Evolutionary conservation across 768 basidiomycete genomes (phyloP), one percentile per base, ranked within the genome.

Genomic region (Lentinus brumalis): DNA sequence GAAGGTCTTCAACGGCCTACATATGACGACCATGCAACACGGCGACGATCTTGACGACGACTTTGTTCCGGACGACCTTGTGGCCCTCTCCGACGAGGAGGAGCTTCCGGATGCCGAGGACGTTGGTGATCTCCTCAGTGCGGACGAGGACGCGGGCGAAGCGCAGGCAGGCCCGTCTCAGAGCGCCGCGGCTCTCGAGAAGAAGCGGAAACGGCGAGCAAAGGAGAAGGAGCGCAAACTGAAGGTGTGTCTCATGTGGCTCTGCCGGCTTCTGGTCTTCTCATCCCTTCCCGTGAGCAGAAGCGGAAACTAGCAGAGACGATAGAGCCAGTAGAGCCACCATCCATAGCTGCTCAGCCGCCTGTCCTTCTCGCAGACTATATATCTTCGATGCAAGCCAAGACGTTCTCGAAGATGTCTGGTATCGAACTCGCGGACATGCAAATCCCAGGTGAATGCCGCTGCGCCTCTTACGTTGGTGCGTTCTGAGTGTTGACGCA

Each of bases 31-130:
- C 47, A 73, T 77, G 74, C 79, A 73, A 56, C 69, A 78, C 62
- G 87, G 88, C 45, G 91, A 95, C 78, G 92, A 92, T 78, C 80
- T 95, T 18, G 91, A 90, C 50, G 93, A 94, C 71, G 89, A 93
- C 64, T 92, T 89, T 69, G 77, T 89, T 53, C 81, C 81, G 35
- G 87, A 94, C 62, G 87, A 88, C 46, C 76, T 83, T 14, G 82
- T 90, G 0, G 86, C 85, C 0, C 74, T 83, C 14, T 88, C 86
- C 0, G 87, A 79, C 11, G 87, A 85, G 49, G 89, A 89, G 62
- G 71, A 73, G 16, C 66, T 72, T 45, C 70, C 69, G 2, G 69
- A 70, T 2, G 70, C 68, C 18, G 79, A 81, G 11, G 76, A 75
- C 54, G 71, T 78, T 51, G 71, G 66, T 10, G 76, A 66, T 18